A percentile compares a stretch with the other conserved stretches of the same genome.
These are phyloP conservation scores for Cudoniella acicularis DNA, from an alignment of 495 filamentous ascomycete species.

Conservation along the genomic window DNA sequence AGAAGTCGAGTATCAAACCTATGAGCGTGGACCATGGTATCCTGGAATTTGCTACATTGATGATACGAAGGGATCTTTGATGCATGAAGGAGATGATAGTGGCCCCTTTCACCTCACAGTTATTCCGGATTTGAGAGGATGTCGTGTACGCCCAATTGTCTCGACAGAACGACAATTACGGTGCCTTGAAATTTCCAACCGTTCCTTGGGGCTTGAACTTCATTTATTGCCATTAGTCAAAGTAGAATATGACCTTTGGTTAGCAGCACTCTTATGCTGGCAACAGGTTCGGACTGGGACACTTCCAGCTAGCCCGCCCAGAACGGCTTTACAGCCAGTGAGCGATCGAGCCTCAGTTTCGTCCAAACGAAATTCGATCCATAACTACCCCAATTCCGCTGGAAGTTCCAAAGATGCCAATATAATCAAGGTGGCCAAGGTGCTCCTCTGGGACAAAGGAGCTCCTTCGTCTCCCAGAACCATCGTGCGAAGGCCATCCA, in stretches of 20 bases:
- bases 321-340: conserved; percentile 39
- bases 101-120: conserved; percentile 45
- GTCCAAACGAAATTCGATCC: conserved; percentile 15
- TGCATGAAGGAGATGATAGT: conserved; percentile 55
- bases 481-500: conserved; percentile 38
- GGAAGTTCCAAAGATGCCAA: conserved; percentile 58
- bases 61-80: conserved; percentile 59
- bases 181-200: conserved; percentile 78
- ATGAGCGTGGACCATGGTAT: conserved; percentile 52
- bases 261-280: conserved; percentile 91
- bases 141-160: conserved; percentile 68
- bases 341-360: conserved; percentile 6
- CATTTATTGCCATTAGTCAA: conserved; percentile 69
- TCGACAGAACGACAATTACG: conserved; percentile 58
- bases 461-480: conserved; percentile 48
- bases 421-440: conserved; percentile 96
- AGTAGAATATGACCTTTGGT: conserved; percentile 84
- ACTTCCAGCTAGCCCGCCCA: conserved; percentile 36
- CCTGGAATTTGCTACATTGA: conserved; percentile 63
- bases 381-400: conserved; percentile 32
- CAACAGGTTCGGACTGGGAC: conserved; percentile 69
- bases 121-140: conserved; percentile 82
- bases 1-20: conserved; percentile 59
- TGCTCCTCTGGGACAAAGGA: conserved; percentile 83
- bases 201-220: conserved; percentile 64